Conservation (phyloP, 768 basidiomycete species). For the Trametes coccinea region DNA sequence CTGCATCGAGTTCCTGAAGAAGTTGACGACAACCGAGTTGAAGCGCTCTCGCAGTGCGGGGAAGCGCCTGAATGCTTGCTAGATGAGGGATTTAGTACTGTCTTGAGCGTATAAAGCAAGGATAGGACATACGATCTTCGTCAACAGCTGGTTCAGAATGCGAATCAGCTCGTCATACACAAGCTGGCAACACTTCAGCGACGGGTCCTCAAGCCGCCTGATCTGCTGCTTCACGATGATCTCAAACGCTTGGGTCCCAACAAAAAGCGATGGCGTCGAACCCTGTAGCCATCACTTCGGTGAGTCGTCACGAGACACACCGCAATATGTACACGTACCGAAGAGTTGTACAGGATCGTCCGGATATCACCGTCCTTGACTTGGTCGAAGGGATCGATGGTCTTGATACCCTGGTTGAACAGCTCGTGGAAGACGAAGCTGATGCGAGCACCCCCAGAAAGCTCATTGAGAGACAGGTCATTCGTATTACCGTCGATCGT, state of each 20-base stretch:
- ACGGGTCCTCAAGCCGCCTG: slow-evolving; percentile 92
- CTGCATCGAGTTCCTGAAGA: slow-evolving; percentile 91
- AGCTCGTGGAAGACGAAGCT: slow-evolving; percentile 98
- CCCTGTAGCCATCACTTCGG: slow-evolving; percentile 50
- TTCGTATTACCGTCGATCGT: slow-evolving; percentile 98
- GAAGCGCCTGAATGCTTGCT: slow-evolving; percentile 97
- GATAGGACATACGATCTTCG: slow-evolving; percentile 72
- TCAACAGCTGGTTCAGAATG: slow-evolving; percentile 88
- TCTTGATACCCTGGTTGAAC: slow-evolving; percentile 94
- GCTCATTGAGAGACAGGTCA: slow-evolving; percentile 91
- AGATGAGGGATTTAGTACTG: slow-evolving; percentile 11
- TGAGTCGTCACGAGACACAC: not conserved
- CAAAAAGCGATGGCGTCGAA: slow-evolving; percentile 94
- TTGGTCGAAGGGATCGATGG: slow-evolving; percentile 97
- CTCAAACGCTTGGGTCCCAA: slow-evolving; percentile 96
- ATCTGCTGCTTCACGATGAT: slow-evolving; percentile 99
- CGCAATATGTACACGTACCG: slow-evolving; percentile 52
- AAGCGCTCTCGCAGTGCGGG: slow-evolving; percentile 96
- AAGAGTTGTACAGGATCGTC: slow-evolving; percentile 95
- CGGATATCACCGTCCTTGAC: slow-evolving; percentile 98
- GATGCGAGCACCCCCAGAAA: slow-evolving; percentile 98
- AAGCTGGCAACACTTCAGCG: slow-evolving; percentile 89
- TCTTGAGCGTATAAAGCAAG: not conserved
- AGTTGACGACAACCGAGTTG: slow-evolving; percentile 93
- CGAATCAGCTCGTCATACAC: slow-evolving; percentile 98